Percentiles rank a stretch among this genome's conserved stretches.
Conservation (phyloP, 495 filamentous ascomycete species). For the Xanthoparmelia taractica region DNA sequence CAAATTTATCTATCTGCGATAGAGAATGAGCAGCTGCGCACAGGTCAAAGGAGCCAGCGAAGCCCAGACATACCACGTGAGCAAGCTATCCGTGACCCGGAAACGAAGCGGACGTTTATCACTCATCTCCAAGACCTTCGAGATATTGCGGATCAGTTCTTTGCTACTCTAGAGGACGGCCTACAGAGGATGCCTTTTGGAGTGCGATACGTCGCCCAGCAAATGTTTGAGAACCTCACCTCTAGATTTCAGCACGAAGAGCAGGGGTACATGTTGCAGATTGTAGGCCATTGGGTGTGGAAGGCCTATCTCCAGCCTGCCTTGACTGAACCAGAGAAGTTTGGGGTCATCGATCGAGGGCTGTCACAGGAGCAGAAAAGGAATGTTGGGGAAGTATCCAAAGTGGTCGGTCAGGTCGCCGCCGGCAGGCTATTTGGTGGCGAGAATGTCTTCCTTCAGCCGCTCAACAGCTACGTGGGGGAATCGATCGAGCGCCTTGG, state of each 20-base stretch:
- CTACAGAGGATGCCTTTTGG: conserved; percentile 89
- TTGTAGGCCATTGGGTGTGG: conserved; percentile 86
- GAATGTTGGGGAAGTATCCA: conserved; percentile 83
- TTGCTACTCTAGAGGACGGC: conserved; percentile 69
- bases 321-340: conserved; percentile 75
- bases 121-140: conserved; percentile 87
- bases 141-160: conserved; percentile 86
- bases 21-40: conserved; percentile 93
- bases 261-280: conserved; percentile 68
- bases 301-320: conserved; percentile 89
- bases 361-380: conserved; percentile 87
- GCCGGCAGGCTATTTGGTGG: conserved; percentile 81
- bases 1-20: conserved; percentile 93
- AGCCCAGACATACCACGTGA: conserved; percentile 78
- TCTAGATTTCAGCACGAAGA: conserved; percentile 72
- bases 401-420: conserved; percentile 81
- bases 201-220: conserved; percentile 77
- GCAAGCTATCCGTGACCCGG: conserved; percentile 84
- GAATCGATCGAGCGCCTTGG: conserved; percentile 77
- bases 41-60: conserved; percentile 71
- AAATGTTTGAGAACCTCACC: conserved; percentile 72
- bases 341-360: conserved; percentile 79
- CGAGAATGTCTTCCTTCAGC: conserved; percentile 92
- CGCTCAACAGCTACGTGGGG: conserved; percentile 79
- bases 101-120: conserved; percentile 86